Conservation (phyloP, 352 stramenopile genomes). For the Detonula confervacea region DNA sequence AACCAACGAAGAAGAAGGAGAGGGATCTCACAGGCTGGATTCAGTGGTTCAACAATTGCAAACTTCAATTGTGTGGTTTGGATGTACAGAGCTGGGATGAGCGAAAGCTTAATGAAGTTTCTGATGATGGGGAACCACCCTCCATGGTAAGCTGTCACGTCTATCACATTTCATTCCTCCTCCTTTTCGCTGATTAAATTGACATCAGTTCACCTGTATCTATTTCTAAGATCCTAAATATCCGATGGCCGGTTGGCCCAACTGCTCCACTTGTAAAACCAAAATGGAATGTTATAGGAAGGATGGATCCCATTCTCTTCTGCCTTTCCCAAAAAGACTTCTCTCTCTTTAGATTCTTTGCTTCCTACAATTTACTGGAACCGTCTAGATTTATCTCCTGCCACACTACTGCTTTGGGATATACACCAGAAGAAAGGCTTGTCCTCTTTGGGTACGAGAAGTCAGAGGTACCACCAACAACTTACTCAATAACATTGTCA, state of each 20-base stretch:
- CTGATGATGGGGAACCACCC: constrained; percentile 1
- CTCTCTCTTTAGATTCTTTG: constrained; percentile 74
- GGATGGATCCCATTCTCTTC: constrained; percentile 51
- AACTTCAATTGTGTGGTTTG: constrained; percentile 50
- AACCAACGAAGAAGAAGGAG: constrained; percentile 20
- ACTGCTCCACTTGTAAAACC: constrained; percentile 60
- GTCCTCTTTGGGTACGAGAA: constrained; percentile 84
- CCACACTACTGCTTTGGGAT: background rate
- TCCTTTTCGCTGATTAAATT: background rate
- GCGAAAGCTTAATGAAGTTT: constrained; percentile 45
- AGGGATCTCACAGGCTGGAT: constrained; percentile 18
- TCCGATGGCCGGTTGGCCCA: constrained; percentile 73
- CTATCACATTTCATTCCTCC: background rate
- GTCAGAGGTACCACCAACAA: constrained; percentile 77
- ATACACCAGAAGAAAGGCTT: constrained; percentile 36
- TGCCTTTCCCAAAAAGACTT: constrained; percentile 70
- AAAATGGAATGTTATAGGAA: constrained; percentile 76
- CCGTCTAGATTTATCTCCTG: constrained; percentile 57
- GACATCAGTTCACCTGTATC: background rate
- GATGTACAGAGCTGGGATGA: constrained; percentile 64
- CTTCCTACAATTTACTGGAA: constrained; percentile 76
- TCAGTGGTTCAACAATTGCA: constrained; percentile 82
- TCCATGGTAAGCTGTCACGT: constrained; percentile 30
- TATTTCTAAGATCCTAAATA: constrained; percentile 14
- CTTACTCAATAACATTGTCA: constrained; percentile 63